Evolutionary conservation across 768 basidiomycete species (phyloP), one percentile per base, ranked within the genome.

Genomic region (Boletus sp.): DNA sequence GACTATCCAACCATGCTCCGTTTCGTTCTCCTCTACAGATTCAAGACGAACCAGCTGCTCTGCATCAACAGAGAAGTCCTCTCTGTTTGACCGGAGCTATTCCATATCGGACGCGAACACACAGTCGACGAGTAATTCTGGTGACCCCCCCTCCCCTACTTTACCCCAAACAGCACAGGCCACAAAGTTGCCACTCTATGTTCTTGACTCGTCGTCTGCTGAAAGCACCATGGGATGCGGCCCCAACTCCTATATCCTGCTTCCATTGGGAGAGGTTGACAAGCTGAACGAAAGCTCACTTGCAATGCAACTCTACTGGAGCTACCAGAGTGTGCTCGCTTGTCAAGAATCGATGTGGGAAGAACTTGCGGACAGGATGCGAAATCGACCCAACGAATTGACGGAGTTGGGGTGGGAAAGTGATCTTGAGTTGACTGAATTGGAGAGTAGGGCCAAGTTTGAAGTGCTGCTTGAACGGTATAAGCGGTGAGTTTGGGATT

Each of bases 321-420:
- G 83, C n/a, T 87, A 81, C 58, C 80, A 83, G 61, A 69, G 72
- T 18, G 83, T 89, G 8, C 67, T 87, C 12, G 85, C 84, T 12
- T 86, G 84, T 61, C 81, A 85, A 67, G 87, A 89, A 64, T 81
- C 85, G 30, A 87, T 89, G 85, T 89, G 87, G 86, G 87, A 88
- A 58, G 86, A 87, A 53, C 75, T 89, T 48, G 80, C 80, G 60
- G 81, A 85, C 58, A 78, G 82, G 58, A 77, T 86, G 69, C 75
- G 83, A 50, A 86, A 86, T 62, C 74, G 79, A 52, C 79, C 76
- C 46, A 75, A 77, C 7, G 79, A 83, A 56, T 70, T 89, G 29
- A 67, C 73, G 53, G 78, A 77, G 15, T 78, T 83, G 64, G 87
- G 87, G n/a, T 89, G 87, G 87, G 84, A 87, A 33, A 84, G 80